These are phyloP conservation scores for Colletotrichum graminicola DNA, from an alignment of 2,329 filamentous ascomycete species.

Conservation along the genomic window DNA sequence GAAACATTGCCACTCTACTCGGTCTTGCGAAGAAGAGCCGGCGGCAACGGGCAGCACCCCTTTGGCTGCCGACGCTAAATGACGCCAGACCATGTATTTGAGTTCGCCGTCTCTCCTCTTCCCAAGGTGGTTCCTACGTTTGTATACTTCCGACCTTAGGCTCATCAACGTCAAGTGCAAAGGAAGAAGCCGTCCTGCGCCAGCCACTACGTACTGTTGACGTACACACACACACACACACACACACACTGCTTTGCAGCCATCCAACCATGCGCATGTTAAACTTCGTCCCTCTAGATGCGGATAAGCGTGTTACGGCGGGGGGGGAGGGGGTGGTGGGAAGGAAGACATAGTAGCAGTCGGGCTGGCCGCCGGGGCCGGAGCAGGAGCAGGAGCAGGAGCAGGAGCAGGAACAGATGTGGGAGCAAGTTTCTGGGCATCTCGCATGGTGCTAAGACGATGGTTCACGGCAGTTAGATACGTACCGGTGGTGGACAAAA, in stretches of 20 bases:
- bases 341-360: conserved; percentile 3
- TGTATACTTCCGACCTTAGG: neutral
- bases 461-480: conserved; percentile 31
- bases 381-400: conserved; percentile 18
- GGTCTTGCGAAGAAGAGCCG: conserved; percentile 6
- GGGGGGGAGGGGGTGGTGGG: conserved; percentile 1
- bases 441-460: conserved; percentile 16
- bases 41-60: neutral
- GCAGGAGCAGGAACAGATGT: conserved; percentile 13
- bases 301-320: conserved; percentile 17
- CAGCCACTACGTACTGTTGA: neutral
- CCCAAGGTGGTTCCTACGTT: neutral
- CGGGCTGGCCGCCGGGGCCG: conserved; percentile 32
- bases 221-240: neutral
- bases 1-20: neutral
- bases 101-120: neutral
- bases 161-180: conserved; percentile 1
- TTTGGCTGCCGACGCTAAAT: neutral
- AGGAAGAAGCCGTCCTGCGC: neutral
- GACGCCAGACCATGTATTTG: neutral
- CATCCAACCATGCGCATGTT: neutral
- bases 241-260: neutral
- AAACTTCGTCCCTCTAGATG: neutral
- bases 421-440: conserved; percentile 35
- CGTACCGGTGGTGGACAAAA: conserved; percentile 16